Percentiles rank a stretch among this genome's conserved stretches.
Evolutionary conservation across 352 stramenopile species (phyloP).

Genomic region (Pythium pyrilobum): DNA sequence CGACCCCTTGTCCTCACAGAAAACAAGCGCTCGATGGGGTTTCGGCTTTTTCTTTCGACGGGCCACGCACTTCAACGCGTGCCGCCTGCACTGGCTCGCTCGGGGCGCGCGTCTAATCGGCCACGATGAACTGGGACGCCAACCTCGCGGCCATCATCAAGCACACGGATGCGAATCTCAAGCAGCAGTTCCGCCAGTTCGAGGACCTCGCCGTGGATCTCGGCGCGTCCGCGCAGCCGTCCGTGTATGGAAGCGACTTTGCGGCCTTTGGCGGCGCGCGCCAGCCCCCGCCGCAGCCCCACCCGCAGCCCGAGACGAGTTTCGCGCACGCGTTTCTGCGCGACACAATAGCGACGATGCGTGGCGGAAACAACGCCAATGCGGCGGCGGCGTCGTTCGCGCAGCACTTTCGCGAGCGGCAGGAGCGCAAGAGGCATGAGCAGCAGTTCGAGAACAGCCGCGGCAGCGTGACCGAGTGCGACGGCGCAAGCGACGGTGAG

Average conservation of each 20-base stretch:
- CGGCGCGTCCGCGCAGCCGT: not conserved
- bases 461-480: not conserved
- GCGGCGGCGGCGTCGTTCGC: conserved; percentile 18
- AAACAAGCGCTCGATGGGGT: no score
- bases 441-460: conserved; percentile 20
- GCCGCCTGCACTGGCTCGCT: no score
- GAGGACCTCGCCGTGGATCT: conserved; percentile 33
- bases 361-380: not conserved
- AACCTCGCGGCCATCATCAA: conserved; percentile 81
- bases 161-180: conserved; percentile 70
- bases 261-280: not conserved
- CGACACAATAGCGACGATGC: conserved; percentile 17
- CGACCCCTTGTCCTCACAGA: no score
- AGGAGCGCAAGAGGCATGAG: conserved; percentile 45
- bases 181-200: conserved; percentile 71
- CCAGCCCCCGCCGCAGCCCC: not conserved
- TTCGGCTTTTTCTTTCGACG: no score
- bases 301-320: not conserved
- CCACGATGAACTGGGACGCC: conserved; percentile 57
- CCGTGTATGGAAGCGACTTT: not conserved
- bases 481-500: conserved; percentile 10
- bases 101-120: not conserved
- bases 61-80: no score
- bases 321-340: conserved; percentile 18
- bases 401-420: conserved; percentile 45